Evolutionary conservation across 140 eudicot species (phyloP).

Genomic region (Flaveria floridana): DNA sequence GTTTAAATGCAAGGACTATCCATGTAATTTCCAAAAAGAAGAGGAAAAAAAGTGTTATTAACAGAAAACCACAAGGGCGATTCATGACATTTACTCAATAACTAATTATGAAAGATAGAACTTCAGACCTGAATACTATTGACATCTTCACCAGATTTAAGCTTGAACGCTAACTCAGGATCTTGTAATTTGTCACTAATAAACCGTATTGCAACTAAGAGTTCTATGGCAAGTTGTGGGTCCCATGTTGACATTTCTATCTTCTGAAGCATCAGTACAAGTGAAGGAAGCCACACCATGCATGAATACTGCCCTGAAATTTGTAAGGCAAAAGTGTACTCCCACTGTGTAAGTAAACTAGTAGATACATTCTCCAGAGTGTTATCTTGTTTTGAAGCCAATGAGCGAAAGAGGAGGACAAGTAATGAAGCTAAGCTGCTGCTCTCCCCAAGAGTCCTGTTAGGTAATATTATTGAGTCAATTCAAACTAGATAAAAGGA

Average conservation of each 20-base stretch:
- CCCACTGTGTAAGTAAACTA: slow-evolving; percentile 55
- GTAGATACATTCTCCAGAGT: slow-evolving; percentile 31
- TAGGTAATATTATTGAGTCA: slow-evolving; percentile 17
- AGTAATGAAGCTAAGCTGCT: slow-evolving; percentile 71
- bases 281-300: slow-evolving; percentile 83
- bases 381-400: slow-evolving; percentile 46
- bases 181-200: slow-evolving; percentile 63
- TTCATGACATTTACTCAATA: not conserved
- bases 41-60: not conserved
- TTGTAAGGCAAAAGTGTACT: slow-evolving; percentile 64
- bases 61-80: not conserved
- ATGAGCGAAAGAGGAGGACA: slow-evolving; percentile 70
- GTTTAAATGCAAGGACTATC: not conserved
- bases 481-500: slow-evolving; percentile 7
- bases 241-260: slow-evolving; percentile 41
- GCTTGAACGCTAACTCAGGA: slow-evolving; percentile 82
- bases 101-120: not conserved
- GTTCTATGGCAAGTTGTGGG: slow-evolving; percentile 45
- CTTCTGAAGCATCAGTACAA: slow-evolving; percentile 59
- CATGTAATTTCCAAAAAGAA: not conserved
- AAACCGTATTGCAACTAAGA: slow-evolving; percentile 62
- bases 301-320: slow-evolving; percentile 72
- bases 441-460: slow-evolving; percentile 79
- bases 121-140: slow-evolving; percentile 60
- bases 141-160: slow-evolving; percentile 60